Base-by-base conservation (phyloP, 2,329 filamentous ascomycete genomes). In the Geosmithia flava region DNA sequence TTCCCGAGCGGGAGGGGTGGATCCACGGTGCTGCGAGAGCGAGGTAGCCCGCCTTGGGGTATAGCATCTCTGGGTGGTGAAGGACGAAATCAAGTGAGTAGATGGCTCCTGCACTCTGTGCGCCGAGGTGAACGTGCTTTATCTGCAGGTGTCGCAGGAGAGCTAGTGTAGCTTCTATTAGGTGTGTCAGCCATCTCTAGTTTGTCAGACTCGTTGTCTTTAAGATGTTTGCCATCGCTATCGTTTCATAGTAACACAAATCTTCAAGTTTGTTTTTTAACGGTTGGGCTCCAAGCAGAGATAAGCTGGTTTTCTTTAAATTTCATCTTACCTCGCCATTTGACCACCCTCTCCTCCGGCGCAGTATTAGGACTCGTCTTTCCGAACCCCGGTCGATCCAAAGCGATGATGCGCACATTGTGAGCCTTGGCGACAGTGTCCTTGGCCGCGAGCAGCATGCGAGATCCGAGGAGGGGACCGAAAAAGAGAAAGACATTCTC, bases 321-420 rank as follows among this genome's bases (percentile, higher is more conserved):
- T 4, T 27, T 8, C 23, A 27, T 40, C 40, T 48, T 54, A 52
- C 61, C 59, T 4, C 58, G 55, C 59, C 59, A 64, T 7, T 57
- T 44, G 2, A 27, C 46, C 41, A 66, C 49, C 11, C 55, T 51
- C 16, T 57, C 45, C 7, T 51, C 41, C 15, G 33, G 33, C 0
- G 53, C 47, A 4, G 50, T 47, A 1, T 58, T 59, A 7, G 56
- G 50, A 16, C 59, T 58, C 6, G 63, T 65, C 7, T 59, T 57
- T 11, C 64, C 65, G 42, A 67, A 58, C 8, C 65, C 64, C 0
- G 66, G 64, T 6, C 64, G 52, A 50, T 68, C 63, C 0, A 54
- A 49, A 48, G 52, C 51, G 48, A 67, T 56, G 44, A 67, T 55
- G 30, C 64, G 62, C 19, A 67, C 52, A 19, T 55, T 51, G 51